Evolutionary conservation across 2,329 filamentous ascomycete genomes (phyloP), one percentile per base, ranked within the genome.

Genomic region (Thielaviopsis musarum): DNA sequence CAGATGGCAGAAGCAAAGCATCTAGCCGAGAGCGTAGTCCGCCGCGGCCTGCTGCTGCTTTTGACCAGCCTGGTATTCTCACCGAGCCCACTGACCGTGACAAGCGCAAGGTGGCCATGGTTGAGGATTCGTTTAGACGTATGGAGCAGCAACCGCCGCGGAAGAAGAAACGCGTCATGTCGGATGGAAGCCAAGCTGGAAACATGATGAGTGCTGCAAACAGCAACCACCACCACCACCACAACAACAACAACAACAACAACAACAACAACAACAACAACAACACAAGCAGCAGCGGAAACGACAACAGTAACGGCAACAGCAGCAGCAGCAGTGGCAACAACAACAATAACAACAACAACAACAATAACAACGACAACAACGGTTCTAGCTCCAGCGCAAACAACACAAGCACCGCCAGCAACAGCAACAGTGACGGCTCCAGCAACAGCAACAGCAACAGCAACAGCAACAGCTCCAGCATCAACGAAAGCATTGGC

Each of bases 1-100:
- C 80, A 12, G 74, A 22, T 28, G 75, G 76, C 7, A 76, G 77
- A 62, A 84, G 82, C 71, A 87, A 87, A 66, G 80, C 83, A 10
- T 76, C 79, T 0, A 86, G 82, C 65, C 78, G 83, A 58, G 83
- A 87, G 64, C 74, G 80, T 64, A 85, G 83, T 2, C 83, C 83
- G 1, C 69, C 75, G 17, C 74, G 77, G 6, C 53, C 52, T 28
- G 78, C 82, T 65, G 82, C 81, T 26, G 79, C 80, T 0, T 77
- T 81, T 60, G 77, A 84, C 57, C 79, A 79, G 10, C 68, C 79
- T 1, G 78, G 78, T 3, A 82, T 83, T 64, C 70, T 83, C 60
- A 84, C 80, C 0, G 81, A 83, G 63, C 79, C 78, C 6, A 84
- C 82, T 0, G 81, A 85, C 63, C 77, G 82, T 30, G 82, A 85